phyloP scores from a whole-genome alignment of 169 alveolate species.

The Cryptosporidium baileyi region DNA sequence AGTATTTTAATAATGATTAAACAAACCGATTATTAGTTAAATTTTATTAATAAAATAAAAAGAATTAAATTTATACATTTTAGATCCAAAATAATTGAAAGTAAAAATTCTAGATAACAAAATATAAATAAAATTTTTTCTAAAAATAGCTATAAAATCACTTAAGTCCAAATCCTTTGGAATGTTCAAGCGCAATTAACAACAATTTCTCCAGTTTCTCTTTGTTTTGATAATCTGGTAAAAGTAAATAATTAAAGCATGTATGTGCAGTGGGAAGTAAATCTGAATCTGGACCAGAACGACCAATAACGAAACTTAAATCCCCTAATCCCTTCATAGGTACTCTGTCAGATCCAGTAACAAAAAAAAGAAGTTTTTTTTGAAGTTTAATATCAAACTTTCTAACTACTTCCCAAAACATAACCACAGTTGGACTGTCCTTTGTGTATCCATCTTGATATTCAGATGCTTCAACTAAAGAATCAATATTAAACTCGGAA shows the following conservation, averaged over 20 bases:
- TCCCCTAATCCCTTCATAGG: slow-evolving; percentile 81
- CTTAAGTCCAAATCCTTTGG: slow-evolving; percentile 89
- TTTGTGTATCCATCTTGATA: slow-evolving; percentile 83
- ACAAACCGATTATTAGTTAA: too few species aligned
- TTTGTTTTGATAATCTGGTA: slow-evolving; percentile 85
- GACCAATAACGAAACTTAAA: slow-evolving; percentile 78
- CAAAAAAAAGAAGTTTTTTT: slow-evolving; percentile 79
- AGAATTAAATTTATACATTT: too few species aligned
- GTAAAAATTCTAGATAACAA: too few species aligned
- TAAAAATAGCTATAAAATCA: slow-evolving; percentile 22
- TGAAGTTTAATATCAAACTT: slow-evolving; percentile 77
- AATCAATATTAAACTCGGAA: slow-evolving; percentile 80
- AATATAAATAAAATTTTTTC: too few species aligned
- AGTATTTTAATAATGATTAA: too few species aligned
- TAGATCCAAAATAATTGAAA: too few species aligned
- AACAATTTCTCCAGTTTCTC: slow-evolving; percentile 81
- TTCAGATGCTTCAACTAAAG: slow-evolving; percentile 77
- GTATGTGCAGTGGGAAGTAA: slow-evolving; percentile 92
- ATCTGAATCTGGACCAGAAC: slow-evolving; percentile 82
- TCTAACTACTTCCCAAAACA: slow-evolving; percentile 82
- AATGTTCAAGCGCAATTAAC: slow-evolving; percentile 82
- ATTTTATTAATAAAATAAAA: too few species aligned
- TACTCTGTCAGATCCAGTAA: slow-evolving; percentile 85
- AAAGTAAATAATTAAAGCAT: slow-evolving; percentile 88
- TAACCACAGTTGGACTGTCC: slow-evolving; percentile 73